These are phyloP conservation scores for Esteya vermicola DNA, from an alignment of 2,329 filamentous ascomycete genomes.

Conservation along the genomic window DNA sequence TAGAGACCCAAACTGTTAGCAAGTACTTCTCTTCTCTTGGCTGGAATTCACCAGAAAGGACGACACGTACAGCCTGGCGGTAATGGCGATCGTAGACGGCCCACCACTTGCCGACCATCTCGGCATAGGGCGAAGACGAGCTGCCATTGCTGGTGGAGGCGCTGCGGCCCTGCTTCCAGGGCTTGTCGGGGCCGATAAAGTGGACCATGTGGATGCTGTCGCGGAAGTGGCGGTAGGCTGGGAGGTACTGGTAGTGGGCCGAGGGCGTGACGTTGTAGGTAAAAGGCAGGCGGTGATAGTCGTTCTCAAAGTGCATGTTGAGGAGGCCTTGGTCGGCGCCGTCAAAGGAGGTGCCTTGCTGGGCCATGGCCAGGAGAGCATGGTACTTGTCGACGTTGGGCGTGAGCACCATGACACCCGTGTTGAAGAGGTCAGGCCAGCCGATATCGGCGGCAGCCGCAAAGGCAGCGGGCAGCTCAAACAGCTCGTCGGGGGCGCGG, in stretches of 20 bases:
- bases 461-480: constrained; percentile 47
- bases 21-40: too few species aligned
- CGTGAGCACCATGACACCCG: constrained; percentile 84
- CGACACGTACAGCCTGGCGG: constrained; percentile 31
- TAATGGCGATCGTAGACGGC: constrained; percentile 85
- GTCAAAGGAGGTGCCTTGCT: constrained; percentile 84
- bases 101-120: constrained; percentile 87
- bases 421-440: constrained; percentile 97
- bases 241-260: constrained; percentile 92
- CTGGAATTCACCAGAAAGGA: not conserved
- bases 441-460: constrained; percentile 83
- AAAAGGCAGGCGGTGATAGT: constrained; percentile 81
- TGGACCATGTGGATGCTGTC: constrained; percentile 81
- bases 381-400: constrained; percentile 83
- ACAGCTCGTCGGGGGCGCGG: constrained; percentile 83
- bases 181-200: constrained; percentile 86
- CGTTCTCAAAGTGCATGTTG: constrained; percentile 82
- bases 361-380: constrained; percentile 69
- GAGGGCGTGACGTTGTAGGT: constrained; percentile 96
- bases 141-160: constrained; percentile 30
- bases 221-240: constrained; percentile 87
- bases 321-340: constrained; percentile 91
- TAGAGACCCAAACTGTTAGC: not conserved
- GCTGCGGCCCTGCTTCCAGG: constrained; percentile 58
- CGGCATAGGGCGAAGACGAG: constrained; percentile 62